These are phyloP conservation scores for Candida succiphila DNA, from an alignment of 805 yeast genomes.

Conservation along the genomic window DNA sequence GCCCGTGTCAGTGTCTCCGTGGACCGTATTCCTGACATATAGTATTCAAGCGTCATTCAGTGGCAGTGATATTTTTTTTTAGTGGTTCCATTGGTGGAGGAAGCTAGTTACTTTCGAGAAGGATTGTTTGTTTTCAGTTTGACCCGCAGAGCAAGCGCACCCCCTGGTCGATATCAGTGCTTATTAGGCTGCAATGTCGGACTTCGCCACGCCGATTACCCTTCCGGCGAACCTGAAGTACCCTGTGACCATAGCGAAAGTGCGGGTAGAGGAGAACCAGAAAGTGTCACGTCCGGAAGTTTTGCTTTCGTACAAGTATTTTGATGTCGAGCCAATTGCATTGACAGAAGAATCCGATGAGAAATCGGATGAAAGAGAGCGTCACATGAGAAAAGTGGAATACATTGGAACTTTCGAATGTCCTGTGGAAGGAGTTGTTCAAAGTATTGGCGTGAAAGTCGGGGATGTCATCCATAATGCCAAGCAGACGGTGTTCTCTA, in stretches of 20 bases:
- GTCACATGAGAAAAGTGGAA: slow-evolving; percentile 42
- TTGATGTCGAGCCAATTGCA: slow-evolving; percentile 54
- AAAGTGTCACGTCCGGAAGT: slow-evolving; percentile 40
- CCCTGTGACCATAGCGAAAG: slow-evolving; percentile 54
- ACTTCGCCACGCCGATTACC: slow-evolving; percentile 35
- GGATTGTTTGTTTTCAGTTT: no score
- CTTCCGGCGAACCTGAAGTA: slow-evolving; percentile 57
- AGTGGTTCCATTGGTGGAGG: no score
- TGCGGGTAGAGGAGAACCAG: slow-evolving; percentile 35
- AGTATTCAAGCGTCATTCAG: no score
- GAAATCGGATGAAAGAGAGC: slow-evolving; percentile 27
- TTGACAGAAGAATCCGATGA: slow-evolving; percentile 29
- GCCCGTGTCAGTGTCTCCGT: no score
- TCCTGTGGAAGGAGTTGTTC: slow-evolving; percentile 68
- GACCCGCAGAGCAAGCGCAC: no score
- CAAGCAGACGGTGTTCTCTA: slow-evolving; percentile 35
- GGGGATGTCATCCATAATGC: slow-evolving; percentile 53
- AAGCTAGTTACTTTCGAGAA: not conserved
- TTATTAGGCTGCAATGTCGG: no score
- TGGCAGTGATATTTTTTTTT: no score
- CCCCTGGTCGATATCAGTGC: no score
- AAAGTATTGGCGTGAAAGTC: slow-evolving; percentile 34
- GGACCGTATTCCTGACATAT: no score
- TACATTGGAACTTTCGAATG: slow-evolving; percentile 70
- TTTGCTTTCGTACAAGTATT: slow-evolving; percentile 52